Conservation (phyloP, 192 early-diverging fungal genomes). For the Backusella luteola region DNA sequence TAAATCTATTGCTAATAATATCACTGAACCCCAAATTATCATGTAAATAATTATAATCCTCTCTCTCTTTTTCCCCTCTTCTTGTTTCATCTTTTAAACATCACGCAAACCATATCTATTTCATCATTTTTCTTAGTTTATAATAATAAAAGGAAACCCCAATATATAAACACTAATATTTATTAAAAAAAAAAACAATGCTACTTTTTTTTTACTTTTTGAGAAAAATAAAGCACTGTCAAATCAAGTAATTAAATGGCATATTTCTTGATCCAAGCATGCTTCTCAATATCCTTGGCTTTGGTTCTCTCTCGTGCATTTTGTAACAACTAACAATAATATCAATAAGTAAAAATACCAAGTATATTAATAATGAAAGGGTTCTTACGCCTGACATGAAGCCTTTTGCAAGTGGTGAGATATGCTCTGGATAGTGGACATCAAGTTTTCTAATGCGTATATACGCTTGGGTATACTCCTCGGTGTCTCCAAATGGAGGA, state of each 20-base stretch:
- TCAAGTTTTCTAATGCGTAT: slow-evolving; percentile 79
- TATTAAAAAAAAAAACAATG: neutral
- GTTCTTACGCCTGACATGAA: slow-evolving; percentile 69
- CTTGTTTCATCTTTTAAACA: neutral
- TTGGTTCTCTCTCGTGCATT: neutral
- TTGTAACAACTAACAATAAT: neutral
- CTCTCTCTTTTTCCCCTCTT: neutral
- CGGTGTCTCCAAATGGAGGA: slow-evolving; percentile 81
- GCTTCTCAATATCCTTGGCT: neutral
- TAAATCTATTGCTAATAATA: slow-evolving; percentile 87
- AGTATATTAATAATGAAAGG: neutral
- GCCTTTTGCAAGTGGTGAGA: slow-evolving; percentile 74
- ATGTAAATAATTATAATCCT: slow-evolving; percentile 66
- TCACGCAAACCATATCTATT: slow-evolving; percentile 1
- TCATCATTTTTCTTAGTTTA: neutral
- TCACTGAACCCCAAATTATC: slow-evolving; percentile 92
- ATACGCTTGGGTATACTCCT: slow-evolving; percentile 71
- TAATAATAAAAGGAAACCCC: neutral
- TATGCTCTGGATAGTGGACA: slow-evolving; percentile 69
- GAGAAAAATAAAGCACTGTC: no score
- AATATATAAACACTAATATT: neutral
- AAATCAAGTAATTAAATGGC: no score
- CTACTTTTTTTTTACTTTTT: no score
- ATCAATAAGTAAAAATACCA: neutral
- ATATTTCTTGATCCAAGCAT: slow-evolving; percentile 10